A percentile compares a stretch with the other conserved stretches of the same genome.
Evolutionary conservation across 2,329 filamentous ascomycete genomes (phyloP).

Genomic region (Plectosphaerella sp.): DNA sequence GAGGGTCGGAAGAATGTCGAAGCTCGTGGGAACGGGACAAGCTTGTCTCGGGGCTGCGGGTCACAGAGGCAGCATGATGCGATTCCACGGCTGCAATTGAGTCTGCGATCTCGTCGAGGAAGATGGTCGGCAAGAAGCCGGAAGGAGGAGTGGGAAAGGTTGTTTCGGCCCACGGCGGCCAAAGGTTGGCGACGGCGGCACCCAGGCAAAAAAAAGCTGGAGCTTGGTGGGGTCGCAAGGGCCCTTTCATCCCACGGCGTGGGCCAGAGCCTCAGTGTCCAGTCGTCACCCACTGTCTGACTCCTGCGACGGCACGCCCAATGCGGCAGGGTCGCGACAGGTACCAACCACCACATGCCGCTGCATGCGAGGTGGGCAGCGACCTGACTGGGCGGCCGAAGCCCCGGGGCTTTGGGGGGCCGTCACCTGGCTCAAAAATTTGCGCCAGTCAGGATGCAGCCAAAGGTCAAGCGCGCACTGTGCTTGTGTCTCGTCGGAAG

Average conservation of each 20-base stretch:
- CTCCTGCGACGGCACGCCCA: too few relatives aligned
- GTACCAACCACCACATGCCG: too few relatives aligned
- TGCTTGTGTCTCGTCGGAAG: conserved; percentile 1
- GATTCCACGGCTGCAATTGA: not conserved
- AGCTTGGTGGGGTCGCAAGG: conserved; percentile 1
- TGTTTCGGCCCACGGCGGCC: not conserved
- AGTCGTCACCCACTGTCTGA: too few relatives aligned
- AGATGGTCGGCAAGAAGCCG: not conserved
- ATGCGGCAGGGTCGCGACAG: too few relatives aligned
- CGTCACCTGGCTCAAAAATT: not conserved
- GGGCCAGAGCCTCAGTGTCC: too few relatives aligned
- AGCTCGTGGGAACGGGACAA: not conserved
- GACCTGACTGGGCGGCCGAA: too few relatives aligned
- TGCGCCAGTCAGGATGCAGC: conserved; percentile 2
- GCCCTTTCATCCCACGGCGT: not conserved
- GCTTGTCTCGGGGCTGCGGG: not conserved
- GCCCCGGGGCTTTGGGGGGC: not conserved
- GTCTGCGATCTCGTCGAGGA: not conserved
- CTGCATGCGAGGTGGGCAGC: too few relatives aligned
- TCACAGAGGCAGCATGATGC: conserved; percentile 2
- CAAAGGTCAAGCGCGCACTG: conserved; percentile 4
- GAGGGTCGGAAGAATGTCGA: conserved; percentile 1
- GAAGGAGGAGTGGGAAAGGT: not conserved
- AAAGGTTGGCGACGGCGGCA: too few relatives aligned
- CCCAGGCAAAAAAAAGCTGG: conserved; percentile 2